These are phyloP conservation scores for Suhomyces kilbournensis DNA, from an alignment of 805 yeast species.

Conservation along the genomic window DNA sequence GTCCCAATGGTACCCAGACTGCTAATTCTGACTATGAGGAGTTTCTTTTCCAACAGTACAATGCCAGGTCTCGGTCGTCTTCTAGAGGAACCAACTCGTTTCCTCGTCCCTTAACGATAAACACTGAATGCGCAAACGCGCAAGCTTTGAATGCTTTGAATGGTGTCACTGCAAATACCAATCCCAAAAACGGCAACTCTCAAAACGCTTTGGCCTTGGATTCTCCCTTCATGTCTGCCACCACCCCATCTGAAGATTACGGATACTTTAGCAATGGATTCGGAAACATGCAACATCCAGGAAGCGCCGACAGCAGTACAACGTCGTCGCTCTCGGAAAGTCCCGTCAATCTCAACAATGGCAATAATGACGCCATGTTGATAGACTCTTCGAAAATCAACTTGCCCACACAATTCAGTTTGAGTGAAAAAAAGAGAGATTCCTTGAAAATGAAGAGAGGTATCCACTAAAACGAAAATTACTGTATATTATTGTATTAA, in stretches of 20 bases:
- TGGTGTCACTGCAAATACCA: slow-evolving; percentile 11
- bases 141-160: slow-evolving; percentile 23
- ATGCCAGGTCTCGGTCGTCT: slow-evolving; percentile 20
- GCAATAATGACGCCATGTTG: slow-evolving; percentile 9
- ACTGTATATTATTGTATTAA: background rate
- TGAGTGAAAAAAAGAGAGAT: slow-evolving; percentile 46
- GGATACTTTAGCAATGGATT: slow-evolving; percentile 26
- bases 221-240: slow-evolving; percentile 42
- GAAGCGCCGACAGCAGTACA: slow-evolving; percentile 7
- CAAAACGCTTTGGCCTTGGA: slow-evolving; percentile 23
- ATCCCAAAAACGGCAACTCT: background rate
- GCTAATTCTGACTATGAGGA: slow-evolving; percentile 29
- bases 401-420: slow-evolving; percentile 31
- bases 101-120: slow-evolving; percentile 36
- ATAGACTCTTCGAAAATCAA: slow-evolving; percentile 17
- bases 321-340: slow-evolving; percentile 11
- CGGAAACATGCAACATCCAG: background rate
- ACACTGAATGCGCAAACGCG: slow-evolving; percentile 32
- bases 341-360: slow-evolving; percentile 11
- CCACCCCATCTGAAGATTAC: slow-evolving; percentile 35
- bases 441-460: slow-evolving; percentile 45
- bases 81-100: slow-evolving; percentile 22
- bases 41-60: slow-evolving; percentile 20
- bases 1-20: slow-evolving; percentile 4
- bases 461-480: slow-evolving; percentile 25